Evolutionary conservation across 345 rosid species (phyloP).

Genomic region (Mercurialis annua): DNA sequence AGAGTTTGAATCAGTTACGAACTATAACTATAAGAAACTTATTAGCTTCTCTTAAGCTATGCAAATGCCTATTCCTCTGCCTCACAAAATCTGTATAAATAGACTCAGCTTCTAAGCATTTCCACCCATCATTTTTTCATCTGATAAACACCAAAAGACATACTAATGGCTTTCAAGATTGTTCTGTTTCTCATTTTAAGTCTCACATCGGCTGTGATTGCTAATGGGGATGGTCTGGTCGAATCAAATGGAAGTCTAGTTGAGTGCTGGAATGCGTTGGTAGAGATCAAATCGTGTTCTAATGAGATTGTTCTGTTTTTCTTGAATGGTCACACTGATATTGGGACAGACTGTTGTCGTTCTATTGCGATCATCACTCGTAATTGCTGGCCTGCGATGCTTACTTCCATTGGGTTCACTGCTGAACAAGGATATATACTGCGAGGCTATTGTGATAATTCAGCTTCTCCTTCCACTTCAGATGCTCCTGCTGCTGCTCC

Average conservation of each 20-base stretch:
- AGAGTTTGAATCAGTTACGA: too few species aligned
- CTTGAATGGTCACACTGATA: constrained; percentile 52
- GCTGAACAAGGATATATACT: constrained; percentile 54
- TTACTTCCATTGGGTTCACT: constrained; percentile 63
- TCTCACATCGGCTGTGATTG: constrained; percentile 15
- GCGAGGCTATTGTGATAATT: constrained; percentile 58
- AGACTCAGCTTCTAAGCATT: neutral
- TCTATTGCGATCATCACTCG: constrained; percentile 51
- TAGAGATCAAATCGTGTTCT: constrained; percentile 66
- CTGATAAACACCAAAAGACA: neutral
- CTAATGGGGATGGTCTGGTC: constrained; percentile 19
- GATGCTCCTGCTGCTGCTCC: constrained; percentile 22
- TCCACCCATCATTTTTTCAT: neutral
- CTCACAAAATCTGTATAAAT: neutral
- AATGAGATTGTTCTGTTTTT: constrained; percentile 62
- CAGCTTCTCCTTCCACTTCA: constrained; percentile 5
- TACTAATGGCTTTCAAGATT: constrained; percentile 20
- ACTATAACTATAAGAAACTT: too few species aligned
- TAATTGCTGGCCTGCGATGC: constrained; percentile 84
- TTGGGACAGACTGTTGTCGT: constrained; percentile 58
- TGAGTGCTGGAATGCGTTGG: constrained; percentile 65
- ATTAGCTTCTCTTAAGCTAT: too few species aligned
- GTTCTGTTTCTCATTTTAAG: constrained; percentile 16
- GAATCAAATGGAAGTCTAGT: constrained; percentile 36
- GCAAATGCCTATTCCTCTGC: neutral